Evolutionary conservation across 192 early-diverging fungal genomes (phyloP).

Genomic region (Polychytrium aggregatum): DNA sequence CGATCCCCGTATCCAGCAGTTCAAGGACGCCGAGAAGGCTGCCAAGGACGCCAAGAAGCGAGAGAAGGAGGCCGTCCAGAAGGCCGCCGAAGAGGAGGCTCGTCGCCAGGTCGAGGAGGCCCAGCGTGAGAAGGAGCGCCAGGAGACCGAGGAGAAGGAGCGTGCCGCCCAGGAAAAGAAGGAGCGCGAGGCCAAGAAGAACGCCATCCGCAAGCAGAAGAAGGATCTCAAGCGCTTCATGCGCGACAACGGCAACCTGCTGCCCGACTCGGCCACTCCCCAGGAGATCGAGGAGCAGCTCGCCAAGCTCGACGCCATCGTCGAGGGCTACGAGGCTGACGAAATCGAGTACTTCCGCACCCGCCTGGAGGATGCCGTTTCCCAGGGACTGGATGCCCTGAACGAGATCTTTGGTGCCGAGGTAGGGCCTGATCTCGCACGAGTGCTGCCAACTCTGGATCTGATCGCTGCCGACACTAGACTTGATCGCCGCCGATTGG

Average conservation of each 20-base stretch:
- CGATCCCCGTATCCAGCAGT: constrained; percentile 84
- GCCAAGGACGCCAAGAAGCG: constrained; percentile 84
- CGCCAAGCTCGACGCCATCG: constrained; percentile 67
- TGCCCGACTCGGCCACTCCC: constrained; percentile 48
- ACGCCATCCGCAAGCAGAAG: constrained; percentile 82
- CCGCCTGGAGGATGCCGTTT: constrained; percentile 21
- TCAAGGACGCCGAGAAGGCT: constrained; percentile 83
- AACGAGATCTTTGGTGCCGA: constrained; percentile 24
- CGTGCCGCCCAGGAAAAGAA: constrained; percentile 43
- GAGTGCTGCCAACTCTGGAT: too few species aligned
- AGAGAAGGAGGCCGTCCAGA: constrained; percentile 59
- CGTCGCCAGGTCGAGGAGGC: constrained; percentile 41
- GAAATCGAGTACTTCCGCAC: constrained; percentile 30
- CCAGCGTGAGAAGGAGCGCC: constrained; percentile 43
- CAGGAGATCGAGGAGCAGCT: constrained; percentile 56
- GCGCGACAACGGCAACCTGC: constrained; percentile 63
- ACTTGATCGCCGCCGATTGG: too few species aligned
- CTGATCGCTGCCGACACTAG: too few species aligned
- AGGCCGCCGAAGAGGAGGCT: constrained; percentile 42
- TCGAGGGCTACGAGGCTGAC: constrained; percentile 33
- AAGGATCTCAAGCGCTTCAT: constrained; percentile 66
- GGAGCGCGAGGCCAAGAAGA: constrained; percentile 78
- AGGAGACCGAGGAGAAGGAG: constrained; percentile 50
- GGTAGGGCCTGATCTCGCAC: constrained; percentile 1
- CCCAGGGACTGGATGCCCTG: constrained; percentile 13